Evolutionary conservation across 1,284 basidiomycete species (phyloP), one percentile per base, ranked within the genome.

Genomic region (Mycena sp.): DNA sequence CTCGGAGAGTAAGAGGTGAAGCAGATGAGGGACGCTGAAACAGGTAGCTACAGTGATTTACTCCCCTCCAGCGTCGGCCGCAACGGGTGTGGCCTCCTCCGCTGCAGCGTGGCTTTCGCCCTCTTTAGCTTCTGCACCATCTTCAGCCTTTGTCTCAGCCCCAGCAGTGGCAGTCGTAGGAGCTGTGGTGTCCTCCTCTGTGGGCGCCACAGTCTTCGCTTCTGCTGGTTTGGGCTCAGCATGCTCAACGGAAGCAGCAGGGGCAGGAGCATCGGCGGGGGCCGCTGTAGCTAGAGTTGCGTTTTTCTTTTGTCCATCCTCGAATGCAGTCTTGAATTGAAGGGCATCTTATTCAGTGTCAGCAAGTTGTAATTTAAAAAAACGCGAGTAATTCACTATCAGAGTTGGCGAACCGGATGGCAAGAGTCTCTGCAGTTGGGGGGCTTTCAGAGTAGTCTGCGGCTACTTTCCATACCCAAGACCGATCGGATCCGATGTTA

Each of bases 401-500:
- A 64, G 94, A 85, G 82, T 98, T 99, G 68, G 95, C 97, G 75
- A 99, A 99, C 65, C 98, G 93, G 76, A 99, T 99, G 50, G 98
- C 98, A 59, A 99, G 89, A 21, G 97, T 99, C 82, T 99, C 97
- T 23, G 95, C 80, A 44, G 91, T 92, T 21, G 96, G 87, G 61
- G 93, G 94, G 63, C 87, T 86, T 76, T 98, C 96, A 55, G 97
- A 89, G 75, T 94, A 95, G 78, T 99, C 98, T 45, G 97, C 98
- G 58, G 90, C 87, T 58, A 98, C 96, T 80, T 98, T 96, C 92
- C 93, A 99, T 40, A 99, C 98, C 98, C 98, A 99, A 72, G 95
- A 98, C 78, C 98, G 90, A 84, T 99, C 98, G 57, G 96, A 99
- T 52, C 97, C 98, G 74, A 99, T 95, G 82, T 99, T 99, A 72